Evolutionary conservation across 192 early-diverging fungal genomes (phyloP).

Genomic region (Rhizophagus prolifer): DNA sequence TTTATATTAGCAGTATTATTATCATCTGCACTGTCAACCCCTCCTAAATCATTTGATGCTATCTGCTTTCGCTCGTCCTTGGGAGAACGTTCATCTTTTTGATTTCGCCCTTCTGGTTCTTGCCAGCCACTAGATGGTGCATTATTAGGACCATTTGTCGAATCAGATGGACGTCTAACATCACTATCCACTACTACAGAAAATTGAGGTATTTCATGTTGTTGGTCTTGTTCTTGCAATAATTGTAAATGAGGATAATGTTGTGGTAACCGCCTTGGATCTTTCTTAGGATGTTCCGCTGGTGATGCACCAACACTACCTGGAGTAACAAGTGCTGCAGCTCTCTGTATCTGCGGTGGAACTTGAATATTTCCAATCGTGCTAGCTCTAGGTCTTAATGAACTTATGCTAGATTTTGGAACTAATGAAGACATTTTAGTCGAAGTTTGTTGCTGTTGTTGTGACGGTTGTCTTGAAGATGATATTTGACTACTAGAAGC

Average conservation of each 20-base stretch:
- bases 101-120: neutral
- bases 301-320: slow-evolving; percentile 4
- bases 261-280: slow-evolving; percentile 20
- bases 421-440: slow-evolving; percentile 2
- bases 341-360: slow-evolving; percentile 39
- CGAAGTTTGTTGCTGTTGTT: neutral
- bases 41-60: too few species aligned
- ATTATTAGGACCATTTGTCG: neutral
- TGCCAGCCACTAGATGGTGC: neutral
- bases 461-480: neutral
- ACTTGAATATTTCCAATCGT: slow-evolving; percentile 44
- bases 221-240: slow-evolving; percentile 24
- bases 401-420: neutral
- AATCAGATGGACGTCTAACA: neutral
- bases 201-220: slow-evolving; percentile 1
- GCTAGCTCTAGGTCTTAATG: slow-evolving; percentile 41
- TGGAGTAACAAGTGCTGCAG: slow-evolving; percentile 28
- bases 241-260: slow-evolving; percentile 33
- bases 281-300: slow-evolving; percentile 26
- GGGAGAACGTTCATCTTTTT: neutral
- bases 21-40: neutral
- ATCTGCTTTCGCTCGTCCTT: neutral
- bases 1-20: neutral
- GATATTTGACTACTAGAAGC: neutral
- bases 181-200: slow-evolving; percentile 27